phyloP scores from a whole-genome alignment of 2,329 filamentous ascomycete species.

The Falciphora oryzae region DNA sequence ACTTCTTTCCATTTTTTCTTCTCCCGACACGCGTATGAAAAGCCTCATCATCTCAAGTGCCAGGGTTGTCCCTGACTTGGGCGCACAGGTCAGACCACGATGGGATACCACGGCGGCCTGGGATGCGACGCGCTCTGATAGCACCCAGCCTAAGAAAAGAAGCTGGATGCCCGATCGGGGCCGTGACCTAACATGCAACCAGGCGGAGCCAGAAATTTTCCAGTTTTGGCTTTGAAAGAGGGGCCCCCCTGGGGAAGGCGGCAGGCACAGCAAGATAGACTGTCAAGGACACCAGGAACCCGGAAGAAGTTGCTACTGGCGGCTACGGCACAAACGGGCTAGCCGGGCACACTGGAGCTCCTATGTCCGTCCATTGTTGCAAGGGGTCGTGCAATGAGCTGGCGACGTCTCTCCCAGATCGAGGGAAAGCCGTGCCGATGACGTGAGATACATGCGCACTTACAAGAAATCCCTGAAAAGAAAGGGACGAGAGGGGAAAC shows the following conservation, averaged over 20 bases:
- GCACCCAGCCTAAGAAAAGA: background rate
- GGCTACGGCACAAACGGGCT: background rate
- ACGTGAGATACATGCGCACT: background rate
- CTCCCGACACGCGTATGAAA: background rate
- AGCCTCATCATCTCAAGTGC: background rate
- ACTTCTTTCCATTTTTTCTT: background rate
- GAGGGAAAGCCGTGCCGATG: background rate
- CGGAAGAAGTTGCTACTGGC: background rate
- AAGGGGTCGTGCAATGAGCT: background rate
- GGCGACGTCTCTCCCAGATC: background rate
- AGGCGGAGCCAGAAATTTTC: background rate
- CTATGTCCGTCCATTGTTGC: background rate
- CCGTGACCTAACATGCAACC: background rate
- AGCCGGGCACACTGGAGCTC: background rate
- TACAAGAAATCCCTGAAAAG: background rate
- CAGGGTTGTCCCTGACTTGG: background rate
- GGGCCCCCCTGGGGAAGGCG: background rate
- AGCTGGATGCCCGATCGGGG: background rate
- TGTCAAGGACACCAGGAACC: background rate
- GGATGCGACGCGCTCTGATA: constrained; percentile 4
- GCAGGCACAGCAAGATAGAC: background rate
- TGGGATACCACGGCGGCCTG: constrained; percentile 1
- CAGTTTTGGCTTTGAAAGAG: background rate
- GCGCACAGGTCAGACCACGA: background rate
- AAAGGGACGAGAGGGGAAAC: background rate